A percentile compares a stretch with the other conserved stretches of the same genome.
Evolutionary conservation across 163 green algal species (phyloP).

Genomic region (Scenedesmus sp.): DNA sequence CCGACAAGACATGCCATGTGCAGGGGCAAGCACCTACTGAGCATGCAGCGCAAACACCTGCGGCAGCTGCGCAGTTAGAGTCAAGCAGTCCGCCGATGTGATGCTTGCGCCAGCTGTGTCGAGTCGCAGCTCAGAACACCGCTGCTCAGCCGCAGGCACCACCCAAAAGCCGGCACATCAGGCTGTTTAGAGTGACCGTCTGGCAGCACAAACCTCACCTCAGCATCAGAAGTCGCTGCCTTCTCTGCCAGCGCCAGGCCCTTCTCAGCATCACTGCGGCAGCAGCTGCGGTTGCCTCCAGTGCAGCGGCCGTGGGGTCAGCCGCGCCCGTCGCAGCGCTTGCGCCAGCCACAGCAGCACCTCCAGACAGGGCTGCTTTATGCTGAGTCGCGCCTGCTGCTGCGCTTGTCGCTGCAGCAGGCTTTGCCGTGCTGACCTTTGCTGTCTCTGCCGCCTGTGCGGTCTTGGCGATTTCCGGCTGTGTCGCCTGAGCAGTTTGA

Average conservation of each 20-base stretch:
- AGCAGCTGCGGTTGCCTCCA: neutral
- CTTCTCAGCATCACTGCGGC: conserved; percentile 4
- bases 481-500: neutral
- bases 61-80: too few relatives aligned
- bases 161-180: neutral
- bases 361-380: neutral
- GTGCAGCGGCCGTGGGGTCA: neutral
- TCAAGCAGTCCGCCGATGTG: too few relatives aligned
- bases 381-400: neutral
- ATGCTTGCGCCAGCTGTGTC: too few relatives aligned
- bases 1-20: too few relatives aligned
- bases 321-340: neutral
- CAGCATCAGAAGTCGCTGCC: neutral
- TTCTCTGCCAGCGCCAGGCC: neutral
- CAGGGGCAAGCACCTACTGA: too few relatives aligned
- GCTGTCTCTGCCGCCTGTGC: neutral
- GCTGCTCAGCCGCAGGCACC: neutral
- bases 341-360: neutral
- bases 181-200: neutral
- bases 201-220: neutral
- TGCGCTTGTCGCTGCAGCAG: neutral
- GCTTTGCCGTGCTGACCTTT: neutral
- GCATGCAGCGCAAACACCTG: too few relatives aligned
- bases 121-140: too few relatives aligned
- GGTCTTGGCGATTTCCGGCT: neutral